Evolutionary conservation across 2,329 filamentous ascomycete genomes (phyloP).

Genomic region (Claviceps quebecensis): DNA sequence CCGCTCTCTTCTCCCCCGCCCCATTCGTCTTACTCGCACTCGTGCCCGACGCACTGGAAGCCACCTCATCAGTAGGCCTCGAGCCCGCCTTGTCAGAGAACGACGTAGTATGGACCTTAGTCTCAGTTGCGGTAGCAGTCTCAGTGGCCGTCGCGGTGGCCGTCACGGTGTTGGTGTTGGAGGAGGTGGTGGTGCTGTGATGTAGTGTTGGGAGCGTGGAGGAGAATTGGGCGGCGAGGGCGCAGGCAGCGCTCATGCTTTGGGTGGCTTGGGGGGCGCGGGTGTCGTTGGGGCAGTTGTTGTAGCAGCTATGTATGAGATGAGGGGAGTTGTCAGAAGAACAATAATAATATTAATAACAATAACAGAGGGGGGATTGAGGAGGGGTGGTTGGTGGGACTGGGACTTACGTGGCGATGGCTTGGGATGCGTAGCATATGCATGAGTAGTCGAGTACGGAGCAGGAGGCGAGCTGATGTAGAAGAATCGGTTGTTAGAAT

Average conservation of each 20-base stretch:
- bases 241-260: conserved; percentile 31
- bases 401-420: conserved; percentile 31
- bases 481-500: too few relatives aligned
- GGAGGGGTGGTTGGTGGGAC: not conserved
- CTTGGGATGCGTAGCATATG: conserved; percentile 29
- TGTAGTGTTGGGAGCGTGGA: conserved; percentile 10
- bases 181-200: conserved; percentile 8
- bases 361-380: too few relatives aligned
- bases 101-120: conserved; percentile 9
- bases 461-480: conserved; percentile 25
- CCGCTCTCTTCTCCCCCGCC: conserved; percentile 12
- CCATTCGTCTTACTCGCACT: conserved; percentile 13
- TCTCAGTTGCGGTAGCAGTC: conserved; percentile 9
- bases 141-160: conserved; percentile 5
- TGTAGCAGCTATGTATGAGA: conserved; percentile 39
- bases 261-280: conserved; percentile 20
- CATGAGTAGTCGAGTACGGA: conserved; percentile 29
- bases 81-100: conserved; percentile 1
- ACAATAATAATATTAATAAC: too few relatives aligned
- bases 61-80: too few relatives aligned
- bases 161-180: not conserved
- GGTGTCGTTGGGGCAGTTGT: conserved; percentile 40
- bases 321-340: not conserved
- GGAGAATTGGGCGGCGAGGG: conserved; percentile 29
- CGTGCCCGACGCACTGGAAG: too few relatives aligned